Evolutionary conservation across 495 filamentous ascomycete species (phyloP).

Genomic region (Tuber calosporum): DNA sequence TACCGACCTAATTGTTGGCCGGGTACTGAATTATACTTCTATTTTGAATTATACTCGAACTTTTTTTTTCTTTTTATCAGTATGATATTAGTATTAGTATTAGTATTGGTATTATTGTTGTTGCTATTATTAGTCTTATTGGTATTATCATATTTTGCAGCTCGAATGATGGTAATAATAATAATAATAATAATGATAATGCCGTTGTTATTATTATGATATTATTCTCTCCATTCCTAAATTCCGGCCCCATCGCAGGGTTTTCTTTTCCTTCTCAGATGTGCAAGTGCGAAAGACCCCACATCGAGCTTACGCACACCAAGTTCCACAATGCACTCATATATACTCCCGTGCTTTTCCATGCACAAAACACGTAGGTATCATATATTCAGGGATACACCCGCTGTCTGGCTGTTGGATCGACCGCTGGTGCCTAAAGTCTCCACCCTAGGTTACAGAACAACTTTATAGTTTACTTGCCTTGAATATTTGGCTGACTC

Average conservation of each 20-base stretch:
- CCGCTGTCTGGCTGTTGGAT: constrained; percentile 22
- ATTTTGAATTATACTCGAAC: too few species aligned
- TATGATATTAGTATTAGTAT: neutral
- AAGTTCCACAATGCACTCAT: neutral
- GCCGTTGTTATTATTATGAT: neutral
- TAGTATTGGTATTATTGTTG: neutral
- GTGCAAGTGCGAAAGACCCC: neutral
- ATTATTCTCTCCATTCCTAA: neutral
- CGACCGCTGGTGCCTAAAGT: constrained; percentile 28
- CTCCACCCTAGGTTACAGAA: constrained; percentile 7
- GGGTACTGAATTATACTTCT: neutral
- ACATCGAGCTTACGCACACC: neutral
- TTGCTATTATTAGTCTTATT: neutral
- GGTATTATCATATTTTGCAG: neutral
- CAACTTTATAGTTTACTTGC: constrained; percentile 39
- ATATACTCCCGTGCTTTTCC: neutral
- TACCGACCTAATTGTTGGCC: neutral
- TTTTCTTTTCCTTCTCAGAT: too few species aligned
- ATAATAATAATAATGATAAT: too few species aligned
- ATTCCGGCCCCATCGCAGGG: neutral
- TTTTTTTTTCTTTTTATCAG: neutral
- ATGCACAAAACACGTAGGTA: neutral
- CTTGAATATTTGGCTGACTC: constrained; percentile 29
- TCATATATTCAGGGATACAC: constrained; percentile 24
- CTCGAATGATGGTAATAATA: neutral